These are phyloP conservation scores for Fraxinus excelsior DNA, from an alignment of 257 asterid genomes.

Conservation along the genomic window DNA sequence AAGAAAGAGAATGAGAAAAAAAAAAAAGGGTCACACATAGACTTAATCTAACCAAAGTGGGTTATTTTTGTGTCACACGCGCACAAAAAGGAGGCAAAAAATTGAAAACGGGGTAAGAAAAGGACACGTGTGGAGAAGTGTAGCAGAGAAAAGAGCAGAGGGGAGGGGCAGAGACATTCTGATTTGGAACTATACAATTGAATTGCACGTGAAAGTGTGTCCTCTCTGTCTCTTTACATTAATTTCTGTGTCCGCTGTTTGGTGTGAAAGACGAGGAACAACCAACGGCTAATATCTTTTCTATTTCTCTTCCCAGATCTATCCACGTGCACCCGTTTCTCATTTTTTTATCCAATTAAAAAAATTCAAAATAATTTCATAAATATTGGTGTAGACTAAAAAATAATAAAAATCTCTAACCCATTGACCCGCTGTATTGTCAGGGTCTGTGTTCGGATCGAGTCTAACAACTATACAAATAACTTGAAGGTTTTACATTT, in stretches of 20 bases:
- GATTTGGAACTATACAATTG: constrained; percentile 38
- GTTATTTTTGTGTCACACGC: no score
- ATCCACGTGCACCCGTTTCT: neutral
- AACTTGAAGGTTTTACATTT: no score
- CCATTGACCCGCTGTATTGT: no score
- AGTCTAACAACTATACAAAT: no score
- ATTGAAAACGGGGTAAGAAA: constrained; percentile 22
- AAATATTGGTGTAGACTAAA: no score
- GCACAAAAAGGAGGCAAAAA: neutral
- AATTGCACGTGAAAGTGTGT: constrained; percentile 78
- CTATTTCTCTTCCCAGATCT: neutral
- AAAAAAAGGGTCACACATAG: no score
- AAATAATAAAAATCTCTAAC: no score
- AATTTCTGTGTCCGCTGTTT: constrained; percentile 61
- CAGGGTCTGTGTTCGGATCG: no score
- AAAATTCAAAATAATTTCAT: no score
- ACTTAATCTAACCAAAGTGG: no score
- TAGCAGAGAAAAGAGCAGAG: constrained; percentile 29
- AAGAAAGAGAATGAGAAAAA: no score
- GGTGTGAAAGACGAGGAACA: constrained; percentile 25
- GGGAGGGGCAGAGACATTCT: constrained; percentile 50
- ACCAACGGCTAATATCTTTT: constrained; percentile 34
- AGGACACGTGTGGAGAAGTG: constrained; percentile 59
- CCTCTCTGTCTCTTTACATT: constrained; percentile 54
- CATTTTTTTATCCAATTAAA: no score